Percentiles rank a stretch among this genome's conserved stretches.
These are phyloP conservation scores for Lunasporangiospora selenospora DNA, from an alignment of 192 early-diverging fungal species.

Conservation along the genomic window DNA sequence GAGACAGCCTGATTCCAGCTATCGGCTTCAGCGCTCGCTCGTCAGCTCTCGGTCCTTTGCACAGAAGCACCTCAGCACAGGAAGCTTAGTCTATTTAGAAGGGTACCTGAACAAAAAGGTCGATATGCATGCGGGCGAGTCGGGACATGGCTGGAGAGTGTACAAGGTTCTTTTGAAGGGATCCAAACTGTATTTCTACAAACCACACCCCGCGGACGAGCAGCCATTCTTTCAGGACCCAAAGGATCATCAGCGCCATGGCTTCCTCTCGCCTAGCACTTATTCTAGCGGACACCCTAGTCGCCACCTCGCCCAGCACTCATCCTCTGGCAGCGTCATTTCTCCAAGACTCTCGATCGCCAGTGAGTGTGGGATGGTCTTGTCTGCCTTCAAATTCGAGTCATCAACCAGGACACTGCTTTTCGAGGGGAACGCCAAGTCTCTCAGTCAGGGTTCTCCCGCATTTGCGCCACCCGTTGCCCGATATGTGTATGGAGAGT, in stretches of 20 bases:
- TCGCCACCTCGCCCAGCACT: conserved; percentile 14
- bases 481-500: conserved; percentile 72
- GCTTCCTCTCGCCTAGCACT: background rate
- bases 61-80: conserved; percentile 32
- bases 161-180: conserved; percentile 76
- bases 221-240: conserved; percentile 24
- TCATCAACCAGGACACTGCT: conserved; percentile 57
- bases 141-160: conserved; percentile 77
- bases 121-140: conserved; percentile 68
- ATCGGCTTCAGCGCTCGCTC: background rate
- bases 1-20: conserved; percentile 3
- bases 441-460: conserved; percentile 39
- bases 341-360: conserved; percentile 38
- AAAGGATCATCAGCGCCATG: conserved; percentile 26
- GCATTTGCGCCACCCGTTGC: conserved; percentile 53
- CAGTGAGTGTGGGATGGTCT: conserved; percentile 55
- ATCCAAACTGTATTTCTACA: conserved; percentile 80
- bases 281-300: background rate
- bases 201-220: conserved; percentile 58
- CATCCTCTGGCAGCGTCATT: conserved; percentile 21
- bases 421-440: conserved; percentile 64
- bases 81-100: conserved; percentile 52
- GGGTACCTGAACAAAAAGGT: conserved; percentile 80
- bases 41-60: conserved; percentile 1
- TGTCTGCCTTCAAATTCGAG: conserved; percentile 66